Evolutionary conservation across 768 basidiomycete species (phyloP).

Genomic region (Auricularia heimuer): DNA sequence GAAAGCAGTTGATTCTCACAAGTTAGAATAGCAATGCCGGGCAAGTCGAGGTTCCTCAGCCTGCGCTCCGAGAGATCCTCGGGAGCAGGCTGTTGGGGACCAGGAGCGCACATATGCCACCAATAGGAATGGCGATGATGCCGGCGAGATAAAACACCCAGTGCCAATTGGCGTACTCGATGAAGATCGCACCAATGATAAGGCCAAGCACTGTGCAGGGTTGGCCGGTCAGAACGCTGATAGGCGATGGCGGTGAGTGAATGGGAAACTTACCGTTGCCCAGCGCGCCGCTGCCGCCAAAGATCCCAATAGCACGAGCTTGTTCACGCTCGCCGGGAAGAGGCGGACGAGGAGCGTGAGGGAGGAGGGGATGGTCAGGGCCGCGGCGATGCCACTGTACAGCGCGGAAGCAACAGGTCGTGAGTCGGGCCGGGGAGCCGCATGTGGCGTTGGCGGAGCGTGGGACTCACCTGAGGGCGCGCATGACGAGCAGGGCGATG

Average conservation of each 20-base stretch:
- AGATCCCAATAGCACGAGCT: constrained; percentile 36
- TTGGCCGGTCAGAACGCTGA: background rate
- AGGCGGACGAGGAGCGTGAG: constrained; percentile 39
- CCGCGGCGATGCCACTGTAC: constrained; percentile 25
- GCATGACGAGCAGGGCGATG: constrained; percentile 38
- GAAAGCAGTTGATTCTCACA: constrained; percentile 9
- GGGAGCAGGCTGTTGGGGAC: constrained; percentile 22
- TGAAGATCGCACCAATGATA: constrained; percentile 36
- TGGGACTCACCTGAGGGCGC: constrained; percentile 35
- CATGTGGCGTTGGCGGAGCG: background rate
- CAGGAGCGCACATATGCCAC: constrained; percentile 22
- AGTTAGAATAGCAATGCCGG: constrained; percentile 29
- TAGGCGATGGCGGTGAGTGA: background rate
- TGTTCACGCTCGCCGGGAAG: constrained; percentile 38
- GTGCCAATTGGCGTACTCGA: constrained; percentile 30
- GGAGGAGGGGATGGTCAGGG: constrained; percentile 43
- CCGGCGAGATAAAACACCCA: constrained; percentile 45
- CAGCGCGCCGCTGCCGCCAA: constrained; percentile 36
- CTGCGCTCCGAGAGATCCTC: background rate
- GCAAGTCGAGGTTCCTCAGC: constrained; percentile 27
- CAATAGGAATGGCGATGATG: constrained; percentile 27
- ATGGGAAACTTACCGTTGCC: constrained; percentile 30
- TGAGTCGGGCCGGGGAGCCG: background rate
- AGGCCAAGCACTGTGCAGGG: constrained; percentile 27
- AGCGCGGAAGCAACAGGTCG: constrained; percentile 7